These are phyloP conservation scores for Dioszegia crocea DNA, from an alignment of 768 basidiomycete species.

Conservation along the genomic window DNA sequence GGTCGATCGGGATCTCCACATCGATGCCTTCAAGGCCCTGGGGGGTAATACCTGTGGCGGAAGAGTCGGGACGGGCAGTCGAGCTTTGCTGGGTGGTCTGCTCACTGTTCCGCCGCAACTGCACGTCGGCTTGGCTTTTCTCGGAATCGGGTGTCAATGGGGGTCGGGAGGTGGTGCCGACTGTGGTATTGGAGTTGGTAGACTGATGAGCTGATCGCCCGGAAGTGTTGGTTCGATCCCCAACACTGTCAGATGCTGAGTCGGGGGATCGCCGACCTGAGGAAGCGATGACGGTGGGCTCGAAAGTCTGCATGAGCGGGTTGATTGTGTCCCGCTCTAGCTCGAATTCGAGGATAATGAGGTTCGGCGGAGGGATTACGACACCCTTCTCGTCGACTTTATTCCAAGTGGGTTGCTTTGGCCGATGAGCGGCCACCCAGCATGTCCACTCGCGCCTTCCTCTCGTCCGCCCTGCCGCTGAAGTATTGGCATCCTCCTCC, in stretches of 20 bases:
- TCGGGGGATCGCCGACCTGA: conserved; percentile 21
- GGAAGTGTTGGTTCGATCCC: not conserved
- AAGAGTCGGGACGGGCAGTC: not conserved
- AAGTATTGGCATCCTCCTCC: conserved; percentile 37
- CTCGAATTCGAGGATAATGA: conserved; percentile 76
- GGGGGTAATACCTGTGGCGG: not conserved
- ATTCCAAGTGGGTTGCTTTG: conserved; percentile 36
- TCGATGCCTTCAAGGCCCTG: conserved; percentile 44
- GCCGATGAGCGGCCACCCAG: conserved; percentile 49
- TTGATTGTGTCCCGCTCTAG: conserved; percentile 67
- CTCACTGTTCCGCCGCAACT: not conserved
- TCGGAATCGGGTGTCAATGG: not conserved
- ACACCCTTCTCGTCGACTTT: conserved; percentile 54
- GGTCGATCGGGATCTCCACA: conserved; percentile 55
- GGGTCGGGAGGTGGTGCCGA: conserved; percentile 19
- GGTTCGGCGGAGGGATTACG: conserved; percentile 51
- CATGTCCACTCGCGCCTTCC: conserved; percentile 47
- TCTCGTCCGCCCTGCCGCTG: conserved; percentile 32
- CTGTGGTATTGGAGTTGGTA: conserved; percentile 22
- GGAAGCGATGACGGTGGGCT: conserved; percentile 21
- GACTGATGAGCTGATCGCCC: not conserved
- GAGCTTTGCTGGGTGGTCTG: not conserved
- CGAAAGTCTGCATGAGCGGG: conserved; percentile 60
- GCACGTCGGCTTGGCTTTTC: not conserved
- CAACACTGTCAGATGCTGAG: conserved; percentile 5